Evolutionary conservation across 1,284 basidiomycete species (phyloP).

Genomic region (Mycena citricolor): DNA sequence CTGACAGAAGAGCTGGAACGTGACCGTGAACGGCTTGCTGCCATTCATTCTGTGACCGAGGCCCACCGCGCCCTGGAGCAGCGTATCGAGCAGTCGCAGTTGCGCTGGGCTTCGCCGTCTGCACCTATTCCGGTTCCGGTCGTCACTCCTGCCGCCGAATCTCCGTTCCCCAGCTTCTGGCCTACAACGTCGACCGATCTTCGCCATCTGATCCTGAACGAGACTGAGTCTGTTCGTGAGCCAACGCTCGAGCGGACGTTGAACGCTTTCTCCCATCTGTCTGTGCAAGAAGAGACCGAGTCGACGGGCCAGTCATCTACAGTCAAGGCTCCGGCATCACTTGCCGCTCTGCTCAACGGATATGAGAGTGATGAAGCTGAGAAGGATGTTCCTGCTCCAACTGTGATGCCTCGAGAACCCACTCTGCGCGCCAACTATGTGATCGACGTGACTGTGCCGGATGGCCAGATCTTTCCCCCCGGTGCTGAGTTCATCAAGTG

Average conservation of each 20-base stretch:
- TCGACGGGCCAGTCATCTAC: constrained; percentile 28
- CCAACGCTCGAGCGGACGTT: constrained; percentile 9
- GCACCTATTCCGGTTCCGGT: constrained; percentile 4
- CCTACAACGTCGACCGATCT: constrained; percentile 22
- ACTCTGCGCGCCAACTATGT: constrained; percentile 61
- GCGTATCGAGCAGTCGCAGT: constrained; percentile 13
- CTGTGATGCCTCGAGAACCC: constrained; percentile 1
- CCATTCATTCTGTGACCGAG: constrained; percentile 10
- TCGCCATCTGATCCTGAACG: constrained; percentile 19
- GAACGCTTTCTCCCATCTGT: constrained; percentile 19
- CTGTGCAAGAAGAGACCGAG: constrained; percentile 18
- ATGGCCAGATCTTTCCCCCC: constrained; percentile 77
- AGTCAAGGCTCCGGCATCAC: constrained; percentile 23
- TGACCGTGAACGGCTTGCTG: too few relatives aligned
- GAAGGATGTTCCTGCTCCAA: constrained; percentile 1
- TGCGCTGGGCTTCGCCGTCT: constrained; percentile 9
- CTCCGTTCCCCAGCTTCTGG: constrained; percentile 19
- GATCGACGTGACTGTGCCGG: constrained; percentile 67
- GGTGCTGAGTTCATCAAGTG: constrained; percentile 78
- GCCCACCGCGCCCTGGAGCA: constrained; percentile 12
- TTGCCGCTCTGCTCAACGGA: constrained; percentile 31
- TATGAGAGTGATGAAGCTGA: constrained; percentile 23
- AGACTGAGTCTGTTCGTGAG: constrained; percentile 12
- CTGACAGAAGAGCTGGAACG: too few relatives aligned
- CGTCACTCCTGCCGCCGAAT: constrained; percentile 10